Evolutionary conservation across 768 basidiomycete genomes (phyloP).

Genomic region (Calvatia gigantea): DNA sequence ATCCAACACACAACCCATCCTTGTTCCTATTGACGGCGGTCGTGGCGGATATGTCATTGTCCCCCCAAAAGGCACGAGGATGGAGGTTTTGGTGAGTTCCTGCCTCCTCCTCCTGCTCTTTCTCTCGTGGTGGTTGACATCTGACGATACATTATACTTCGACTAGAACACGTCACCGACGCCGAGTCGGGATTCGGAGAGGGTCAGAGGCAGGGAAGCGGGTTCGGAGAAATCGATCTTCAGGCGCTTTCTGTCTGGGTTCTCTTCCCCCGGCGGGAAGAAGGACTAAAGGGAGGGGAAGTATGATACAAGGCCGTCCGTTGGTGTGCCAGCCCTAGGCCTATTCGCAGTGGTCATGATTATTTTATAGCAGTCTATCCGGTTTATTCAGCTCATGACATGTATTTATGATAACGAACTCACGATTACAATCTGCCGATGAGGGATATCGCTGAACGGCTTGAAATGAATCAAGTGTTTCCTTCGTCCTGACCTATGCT

Average conservation of each 20-base stretch:
- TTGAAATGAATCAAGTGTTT: too few species aligned
- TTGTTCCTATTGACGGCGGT: slow-evolving; percentile 2
- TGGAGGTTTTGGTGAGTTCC: slow-evolving; percentile 9
- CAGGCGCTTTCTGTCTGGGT: slow-evolving; percentile 3
- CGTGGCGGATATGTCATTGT: slow-evolving; percentile 5
- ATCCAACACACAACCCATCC: background rate
- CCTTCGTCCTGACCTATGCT: too few species aligned
- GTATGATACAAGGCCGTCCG: too few species aligned
- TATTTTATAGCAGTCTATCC: too few species aligned
- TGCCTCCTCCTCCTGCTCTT: slow-evolving; percentile 11
- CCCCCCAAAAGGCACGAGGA: slow-evolving; percentile 6
- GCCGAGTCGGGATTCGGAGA: background rate
- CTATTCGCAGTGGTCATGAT: too few species aligned
- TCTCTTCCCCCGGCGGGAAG: slow-evolving; percentile 1
- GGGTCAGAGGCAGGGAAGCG: background rate
- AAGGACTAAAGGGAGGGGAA: background rate
- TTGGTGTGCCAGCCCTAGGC: too few species aligned
- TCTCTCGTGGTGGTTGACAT: slow-evolving; percentile 5
- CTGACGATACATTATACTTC: background rate
- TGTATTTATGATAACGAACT: too few species aligned
- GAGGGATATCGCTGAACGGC: too few species aligned
- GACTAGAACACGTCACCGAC: background rate
- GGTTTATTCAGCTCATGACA: too few species aligned
- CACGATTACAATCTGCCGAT: too few species aligned
- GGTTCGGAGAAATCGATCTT: background rate